Conservation (phyloP, 768 basidiomycete genomes). For the Boletus bicolor region DNA sequence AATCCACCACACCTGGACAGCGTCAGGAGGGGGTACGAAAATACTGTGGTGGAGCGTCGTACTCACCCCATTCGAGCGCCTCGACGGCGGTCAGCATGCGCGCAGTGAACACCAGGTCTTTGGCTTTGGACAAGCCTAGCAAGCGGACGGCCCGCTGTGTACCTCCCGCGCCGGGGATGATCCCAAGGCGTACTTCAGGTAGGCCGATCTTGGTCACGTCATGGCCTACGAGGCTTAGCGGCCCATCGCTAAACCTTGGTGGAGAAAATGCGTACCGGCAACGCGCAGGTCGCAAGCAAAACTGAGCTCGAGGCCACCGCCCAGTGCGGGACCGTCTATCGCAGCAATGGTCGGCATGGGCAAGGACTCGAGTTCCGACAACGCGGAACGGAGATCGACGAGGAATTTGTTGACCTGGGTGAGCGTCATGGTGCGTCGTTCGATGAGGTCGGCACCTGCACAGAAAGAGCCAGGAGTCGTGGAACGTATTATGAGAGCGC, state of each 20-base stretch:
- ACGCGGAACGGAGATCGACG: slow-evolving; percentile 62
- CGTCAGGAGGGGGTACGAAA: background rate
- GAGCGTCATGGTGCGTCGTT: slow-evolving; percentile 80
- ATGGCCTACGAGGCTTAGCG: slow-evolving; percentile 39
- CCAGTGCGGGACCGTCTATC: slow-evolving; percentile 89
- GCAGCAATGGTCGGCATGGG: slow-evolving; percentile 90
- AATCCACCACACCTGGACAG: slow-evolving; percentile 73
- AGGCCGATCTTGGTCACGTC: slow-evolving; percentile 82
- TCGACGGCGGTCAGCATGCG: slow-evolving; percentile 62
- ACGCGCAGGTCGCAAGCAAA: slow-evolving; percentile 89
- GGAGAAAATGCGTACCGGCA: slow-evolving; percentile 55
- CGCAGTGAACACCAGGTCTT: slow-evolving; percentile 84
- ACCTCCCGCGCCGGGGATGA: slow-evolving; percentile 90
- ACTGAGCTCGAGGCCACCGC: slow-evolving; percentile 87
- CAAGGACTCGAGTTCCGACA: slow-evolving; percentile 74
- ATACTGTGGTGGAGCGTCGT: background rate
- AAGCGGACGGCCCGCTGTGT: slow-evolving; percentile 81
- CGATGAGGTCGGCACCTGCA: slow-evolving; percentile 86
- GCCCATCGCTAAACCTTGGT: background rate
- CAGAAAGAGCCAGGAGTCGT: slow-evolving; percentile 79
- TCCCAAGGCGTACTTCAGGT: slow-evolving; percentile 75
- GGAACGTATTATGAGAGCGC: slow-evolving; percentile 82
- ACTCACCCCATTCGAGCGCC: slow-evolving; percentile 66
- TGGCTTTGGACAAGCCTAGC: slow-evolving; percentile 75
- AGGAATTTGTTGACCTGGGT: slow-evolving; percentile 77